A percentile compares a stretch with the other conserved stretches of the same genome.
Conservation (phyloP, 345 rosid species). For the Kernera saxatilis region DNA sequence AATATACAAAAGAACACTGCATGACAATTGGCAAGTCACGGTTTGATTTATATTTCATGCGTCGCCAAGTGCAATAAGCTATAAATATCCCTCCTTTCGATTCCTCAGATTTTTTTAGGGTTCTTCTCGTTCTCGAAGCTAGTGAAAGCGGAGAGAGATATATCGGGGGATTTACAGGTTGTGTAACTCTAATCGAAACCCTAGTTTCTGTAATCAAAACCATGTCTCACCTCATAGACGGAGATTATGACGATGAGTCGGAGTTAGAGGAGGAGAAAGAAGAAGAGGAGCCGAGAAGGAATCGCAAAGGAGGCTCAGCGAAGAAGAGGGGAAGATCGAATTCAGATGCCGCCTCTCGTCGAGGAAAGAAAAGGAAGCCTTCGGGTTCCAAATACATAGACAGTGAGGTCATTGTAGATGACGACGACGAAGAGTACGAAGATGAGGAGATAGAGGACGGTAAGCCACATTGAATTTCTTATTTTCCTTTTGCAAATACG, state of each 20-base stretch:
- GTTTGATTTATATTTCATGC: neutral
- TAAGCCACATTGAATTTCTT: slow-evolving; percentile 7
- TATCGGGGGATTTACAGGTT: neutral
- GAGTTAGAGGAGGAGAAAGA: slow-evolving; percentile 41
- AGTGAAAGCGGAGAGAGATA: neutral
- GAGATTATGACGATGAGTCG: slow-evolving; percentile 38
- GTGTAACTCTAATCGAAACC: neutral
- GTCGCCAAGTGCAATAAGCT: neutral
- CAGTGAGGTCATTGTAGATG: slow-evolving; percentile 54
- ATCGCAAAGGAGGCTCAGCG: slow-evolving; percentile 17
- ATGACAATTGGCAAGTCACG: neutral
- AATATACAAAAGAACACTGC: neutral
- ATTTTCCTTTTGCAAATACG: neutral
- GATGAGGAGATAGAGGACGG: slow-evolving; percentile 69
- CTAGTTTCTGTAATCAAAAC: neutral
- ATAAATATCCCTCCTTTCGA: neutral
- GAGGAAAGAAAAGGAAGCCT: slow-evolving; percentile 37
- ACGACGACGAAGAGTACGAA: slow-evolving; percentile 63
- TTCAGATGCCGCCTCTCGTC: slow-evolving; percentile 39
- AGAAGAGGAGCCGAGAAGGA: slow-evolving; percentile 38
- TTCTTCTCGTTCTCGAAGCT: neutral
- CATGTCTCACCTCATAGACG: slow-evolving; percentile 40
- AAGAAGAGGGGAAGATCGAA: slow-evolving; percentile 65
- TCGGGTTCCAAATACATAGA: slow-evolving; percentile 44
- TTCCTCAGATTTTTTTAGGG: neutral